These are phyloP conservation scores for Singerocomus rubriflavus DNA, from an alignment of 1,284 basidiomycete species.

Conservation along the genomic window DNA sequence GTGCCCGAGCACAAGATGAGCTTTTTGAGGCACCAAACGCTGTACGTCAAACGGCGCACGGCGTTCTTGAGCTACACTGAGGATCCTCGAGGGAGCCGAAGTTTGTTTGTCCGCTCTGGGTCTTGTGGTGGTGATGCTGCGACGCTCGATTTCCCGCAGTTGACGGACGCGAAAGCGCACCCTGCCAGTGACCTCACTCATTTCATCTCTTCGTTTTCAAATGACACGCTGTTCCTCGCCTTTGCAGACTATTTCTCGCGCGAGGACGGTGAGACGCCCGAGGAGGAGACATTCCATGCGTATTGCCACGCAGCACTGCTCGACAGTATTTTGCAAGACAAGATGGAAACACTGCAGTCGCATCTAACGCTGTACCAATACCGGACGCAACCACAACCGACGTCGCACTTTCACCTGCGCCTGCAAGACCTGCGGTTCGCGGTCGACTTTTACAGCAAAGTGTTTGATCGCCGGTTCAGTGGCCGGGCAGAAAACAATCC, in stretches of 20 bases:
- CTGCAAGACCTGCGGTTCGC: constrained; percentile 70
- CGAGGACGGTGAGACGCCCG: constrained; percentile 50
- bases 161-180: constrained; percentile 61
- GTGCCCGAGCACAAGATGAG: constrained; percentile 65
- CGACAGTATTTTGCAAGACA: constrained; percentile 88
- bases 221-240: constrained; percentile 69
- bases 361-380: constrained; percentile 72
- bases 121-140: constrained; percentile 74
- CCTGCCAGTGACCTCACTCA: constrained; percentile 73
- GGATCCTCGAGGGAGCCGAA: constrained; percentile 89
- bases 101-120: constrained; percentile 79
- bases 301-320: constrained; percentile 79
- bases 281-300: constrained; percentile 62
- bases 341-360: constrained; percentile 70
- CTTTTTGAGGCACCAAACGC: constrained; percentile 73
- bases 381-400: constrained; percentile 53
- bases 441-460: constrained; percentile 68
- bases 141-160: constrained; percentile 76
- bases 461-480: constrained; percentile 69
- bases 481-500: constrained; percentile 60
- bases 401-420: constrained; percentile 59
- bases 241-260: constrained; percentile 76
- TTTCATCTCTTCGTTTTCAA: constrained; percentile 83
- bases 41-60: constrained; percentile 89
- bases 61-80: constrained; percentile 91